Evolutionary conservation across 2,329 filamentous ascomycete species (phyloP).

Genomic region (Fusarium pilosicola): DNA sequence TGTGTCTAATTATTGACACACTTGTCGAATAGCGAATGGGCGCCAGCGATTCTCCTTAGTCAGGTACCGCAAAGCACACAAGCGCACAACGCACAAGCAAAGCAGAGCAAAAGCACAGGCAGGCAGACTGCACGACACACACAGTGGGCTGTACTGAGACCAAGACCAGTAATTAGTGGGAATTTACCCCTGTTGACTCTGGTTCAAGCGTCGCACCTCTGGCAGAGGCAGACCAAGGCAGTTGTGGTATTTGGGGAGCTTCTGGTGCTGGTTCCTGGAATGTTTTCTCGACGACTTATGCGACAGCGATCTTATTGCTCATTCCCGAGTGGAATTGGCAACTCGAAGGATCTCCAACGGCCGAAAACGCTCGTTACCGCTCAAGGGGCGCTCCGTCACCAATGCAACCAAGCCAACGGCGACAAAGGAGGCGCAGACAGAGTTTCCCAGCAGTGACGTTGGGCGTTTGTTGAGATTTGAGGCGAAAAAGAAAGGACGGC

Average conservation of each 20-base stretch:
- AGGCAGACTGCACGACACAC: constrained; percentile 27
- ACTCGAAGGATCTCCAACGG: constrained; percentile 21
- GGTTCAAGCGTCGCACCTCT: constrained; percentile 28
- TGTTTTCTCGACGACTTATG: constrained; percentile 35
- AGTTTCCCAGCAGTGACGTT: constrained; percentile 19
- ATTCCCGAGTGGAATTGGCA: constrained; percentile 38
- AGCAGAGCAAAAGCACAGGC: constrained; percentile 12
- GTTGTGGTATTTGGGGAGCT: constrained; percentile 21
- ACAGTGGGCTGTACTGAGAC: constrained; percentile 21
- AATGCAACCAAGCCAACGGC: constrained; percentile 32
- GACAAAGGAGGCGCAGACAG: constrained; percentile 13
- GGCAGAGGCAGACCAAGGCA: not conserved
- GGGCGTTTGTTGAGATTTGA: constrained; percentile 7
- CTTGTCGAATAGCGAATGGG: constrained; percentile 7
- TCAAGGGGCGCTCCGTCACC: constrained; percentile 21
- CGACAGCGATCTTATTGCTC: constrained; percentile 39
- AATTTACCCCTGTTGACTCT: constrained; percentile 27
- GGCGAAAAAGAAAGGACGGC: constrained; percentile 9
- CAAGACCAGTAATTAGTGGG: constrained; percentile 32
- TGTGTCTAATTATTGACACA: constrained; percentile 38
- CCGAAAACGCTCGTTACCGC: constrained; percentile 16
- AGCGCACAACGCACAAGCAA: constrained; percentile 26
- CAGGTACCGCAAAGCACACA: constrained; percentile 16
- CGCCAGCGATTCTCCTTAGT: constrained; percentile 24
- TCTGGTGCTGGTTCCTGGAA: constrained; percentile 34